Conservation (phyloP, 352 stramenopile genomes). For the Pythium phragmitis region DNA sequence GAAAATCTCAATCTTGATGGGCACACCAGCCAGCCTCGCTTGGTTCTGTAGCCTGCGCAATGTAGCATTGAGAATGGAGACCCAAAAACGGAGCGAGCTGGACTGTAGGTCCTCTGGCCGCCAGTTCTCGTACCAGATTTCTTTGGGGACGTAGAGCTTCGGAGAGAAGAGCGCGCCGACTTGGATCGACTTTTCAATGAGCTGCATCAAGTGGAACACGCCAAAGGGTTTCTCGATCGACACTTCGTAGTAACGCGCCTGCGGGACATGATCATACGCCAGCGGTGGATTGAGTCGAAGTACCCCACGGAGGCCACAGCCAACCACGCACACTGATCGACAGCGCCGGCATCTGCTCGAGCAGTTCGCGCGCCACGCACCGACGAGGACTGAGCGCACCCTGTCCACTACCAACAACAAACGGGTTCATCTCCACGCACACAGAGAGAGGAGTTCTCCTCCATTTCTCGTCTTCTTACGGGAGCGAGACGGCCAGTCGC, state of each 20-base stretch:
- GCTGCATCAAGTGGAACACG: constrained; percentile 79
- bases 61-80: too few species aligned
- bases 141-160: constrained; percentile 72
- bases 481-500: constrained; percentile 1
- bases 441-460: too few species aligned
- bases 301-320: too few species aligned
- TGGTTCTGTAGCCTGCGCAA: constrained; percentile 55
- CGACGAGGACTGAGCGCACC: constrained; percentile 36
- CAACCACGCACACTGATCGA: constrained; percentile 45
- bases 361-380: constrained; percentile 66
- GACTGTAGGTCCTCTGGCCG: too few species aligned
- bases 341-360: constrained; percentile 69
- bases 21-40: constrained; percentile 55
- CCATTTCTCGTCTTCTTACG: neutral
- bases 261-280: too few species aligned
- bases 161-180: constrained; percentile 68
- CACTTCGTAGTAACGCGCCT: constrained; percentile 65
- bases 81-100: too few species aligned
- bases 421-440: too few species aligned
- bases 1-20: constrained; percentile 64
- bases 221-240: constrained; percentile 52
- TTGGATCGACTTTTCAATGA: constrained; percentile 80
- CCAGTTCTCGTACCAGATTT: constrained; percentile 53
- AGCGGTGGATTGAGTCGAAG: too few species aligned
- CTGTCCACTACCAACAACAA: constrained; percentile 4